These are phyloP conservation scores for Silene uniflora DNA, from an alignment of 148 eudicot species.

Conservation along the genomic window DNA sequence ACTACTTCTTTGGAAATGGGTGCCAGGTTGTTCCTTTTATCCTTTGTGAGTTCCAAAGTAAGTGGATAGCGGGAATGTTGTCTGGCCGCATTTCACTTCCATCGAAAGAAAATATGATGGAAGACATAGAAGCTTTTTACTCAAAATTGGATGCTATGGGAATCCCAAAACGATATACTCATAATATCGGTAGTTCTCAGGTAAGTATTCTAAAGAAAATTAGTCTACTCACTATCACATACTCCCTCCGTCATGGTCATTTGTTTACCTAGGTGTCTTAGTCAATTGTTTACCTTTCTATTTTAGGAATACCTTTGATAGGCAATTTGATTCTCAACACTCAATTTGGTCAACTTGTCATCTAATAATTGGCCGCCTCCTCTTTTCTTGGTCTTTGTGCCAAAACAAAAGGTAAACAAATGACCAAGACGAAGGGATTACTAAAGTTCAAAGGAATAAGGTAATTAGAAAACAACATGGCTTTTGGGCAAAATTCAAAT, in stretches of 20 bases:
- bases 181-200: constrained; percentile 47
- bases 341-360: too few species aligned
- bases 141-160: constrained; percentile 51
- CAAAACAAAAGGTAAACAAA: too few species aligned
- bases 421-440: too few species aligned
- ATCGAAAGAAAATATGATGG: constrained; percentile 62
- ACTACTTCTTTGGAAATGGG: neutral
- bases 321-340: too few species aligned
- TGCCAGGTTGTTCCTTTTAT: constrained; percentile 73
- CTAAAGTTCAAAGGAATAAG: too few species aligned
- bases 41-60: constrained; percentile 70
- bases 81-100: constrained; percentile 68
- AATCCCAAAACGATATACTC: constrained; percentile 75
- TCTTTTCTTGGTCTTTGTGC: too few species aligned
- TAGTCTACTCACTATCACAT: neutral
- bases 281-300: too few species aligned
- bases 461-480: neutral
- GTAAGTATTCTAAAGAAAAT: constrained; percentile 25
- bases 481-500: neutral
- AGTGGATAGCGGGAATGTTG: constrained; percentile 82
- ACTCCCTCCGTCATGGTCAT: too few species aligned
- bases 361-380: too few species aligned
- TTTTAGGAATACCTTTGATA: too few species aligned
- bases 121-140: constrained; percentile 63
- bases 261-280: too few species aligned